A percentile compares a stretch with the other conserved stretches of the same genome.
phyloP scores from a whole-genome alignment of 495 filamentous ascomycete species.

The Pseudoneurospora amorphoporcata region DNA sequence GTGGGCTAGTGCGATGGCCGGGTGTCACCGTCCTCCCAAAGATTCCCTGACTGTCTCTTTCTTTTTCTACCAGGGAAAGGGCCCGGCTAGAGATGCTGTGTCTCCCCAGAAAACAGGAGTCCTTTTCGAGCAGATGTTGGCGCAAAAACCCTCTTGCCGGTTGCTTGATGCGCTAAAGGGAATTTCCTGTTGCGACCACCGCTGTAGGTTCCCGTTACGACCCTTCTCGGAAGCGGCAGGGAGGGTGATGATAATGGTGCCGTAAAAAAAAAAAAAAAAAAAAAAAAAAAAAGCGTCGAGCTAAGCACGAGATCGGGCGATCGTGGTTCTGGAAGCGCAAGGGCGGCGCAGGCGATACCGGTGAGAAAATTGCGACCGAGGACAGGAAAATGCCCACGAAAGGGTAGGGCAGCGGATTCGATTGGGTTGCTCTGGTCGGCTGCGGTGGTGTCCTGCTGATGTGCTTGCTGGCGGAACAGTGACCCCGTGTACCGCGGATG shows the following conservation, averaged over 20 bases:
- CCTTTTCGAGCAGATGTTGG: background rate
- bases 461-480: conserved; percentile 10
- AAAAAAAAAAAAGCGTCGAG: background rate
- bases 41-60: background rate
- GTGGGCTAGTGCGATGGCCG: conserved; percentile 1
- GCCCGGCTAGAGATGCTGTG: background rate
- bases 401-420: background rate
- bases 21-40: background rate
- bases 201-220: background rate
- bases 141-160: background rate
- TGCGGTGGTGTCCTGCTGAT: background rate
- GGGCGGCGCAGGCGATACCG: background rate
- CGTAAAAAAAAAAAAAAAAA: background rate
- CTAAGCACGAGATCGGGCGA: background rate
- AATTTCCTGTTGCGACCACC: background rate
- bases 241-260: background rate
- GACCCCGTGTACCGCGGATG: conserved; percentile 14
- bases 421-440: background rate
- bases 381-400: background rate
- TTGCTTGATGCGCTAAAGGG: background rate
- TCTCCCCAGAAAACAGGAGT: background rate
- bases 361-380: background rate
- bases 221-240: background rate
- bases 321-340: background rate
- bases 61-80: background rate